A percentile compares a stretch with the other conserved stretches of the same genome.
Conservation (phyloP, 2,329 filamentous ascomycete species). For the Penicillium sp. region DNA sequence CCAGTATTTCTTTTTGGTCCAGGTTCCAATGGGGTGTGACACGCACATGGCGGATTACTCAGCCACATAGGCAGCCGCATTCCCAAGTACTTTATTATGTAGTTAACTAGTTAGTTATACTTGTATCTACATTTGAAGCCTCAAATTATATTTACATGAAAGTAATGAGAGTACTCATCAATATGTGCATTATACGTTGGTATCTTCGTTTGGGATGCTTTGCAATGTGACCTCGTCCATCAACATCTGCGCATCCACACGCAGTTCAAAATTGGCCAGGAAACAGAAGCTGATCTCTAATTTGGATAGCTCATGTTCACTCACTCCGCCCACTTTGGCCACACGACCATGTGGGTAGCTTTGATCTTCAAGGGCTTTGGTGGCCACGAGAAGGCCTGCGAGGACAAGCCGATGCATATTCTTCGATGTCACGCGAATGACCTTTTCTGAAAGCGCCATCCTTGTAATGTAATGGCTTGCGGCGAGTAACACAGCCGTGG, state of each 20-base stretch:
- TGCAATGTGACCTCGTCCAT: slow-evolving; percentile 39
- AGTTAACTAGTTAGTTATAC: too few species aligned
- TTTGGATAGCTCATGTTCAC: slow-evolving; percentile 71
- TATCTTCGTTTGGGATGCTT: neutral
- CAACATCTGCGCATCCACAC: slow-evolving; percentile 57
- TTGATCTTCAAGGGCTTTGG: slow-evolving; percentile 92
- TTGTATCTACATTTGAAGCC: too few species aligned
- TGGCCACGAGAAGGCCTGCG: slow-evolving; percentile 78
- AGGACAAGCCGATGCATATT: slow-evolving; percentile 85
- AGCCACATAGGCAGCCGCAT: slow-evolving; percentile 24
- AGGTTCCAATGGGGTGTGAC: neutral
- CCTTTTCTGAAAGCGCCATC: slow-evolving; percentile 69
- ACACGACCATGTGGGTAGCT: slow-evolving; percentile 80
- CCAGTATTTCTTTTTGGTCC: neutral
- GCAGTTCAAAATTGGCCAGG: slow-evolving; percentile 75
- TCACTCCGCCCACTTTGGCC: slow-evolving; percentile 83
- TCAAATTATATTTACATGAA: neutral
- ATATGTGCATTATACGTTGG: neutral
- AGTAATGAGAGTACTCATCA: neutral
- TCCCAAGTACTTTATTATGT: neutral
- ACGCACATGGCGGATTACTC: slow-evolving; percentile 16
- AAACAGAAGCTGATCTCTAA: slow-evolving; percentile 89
- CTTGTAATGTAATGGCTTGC: slow-evolving; percentile 82
- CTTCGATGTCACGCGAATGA: slow-evolving; percentile 72
- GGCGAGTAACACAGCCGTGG: slow-evolving; percentile 86